Evolutionary conservation across 2,329 filamentous ascomycete genomes (phyloP), one percentile per base, ranked within the genome.

Genomic region (Aureobasidium subglaciale): DNA sequence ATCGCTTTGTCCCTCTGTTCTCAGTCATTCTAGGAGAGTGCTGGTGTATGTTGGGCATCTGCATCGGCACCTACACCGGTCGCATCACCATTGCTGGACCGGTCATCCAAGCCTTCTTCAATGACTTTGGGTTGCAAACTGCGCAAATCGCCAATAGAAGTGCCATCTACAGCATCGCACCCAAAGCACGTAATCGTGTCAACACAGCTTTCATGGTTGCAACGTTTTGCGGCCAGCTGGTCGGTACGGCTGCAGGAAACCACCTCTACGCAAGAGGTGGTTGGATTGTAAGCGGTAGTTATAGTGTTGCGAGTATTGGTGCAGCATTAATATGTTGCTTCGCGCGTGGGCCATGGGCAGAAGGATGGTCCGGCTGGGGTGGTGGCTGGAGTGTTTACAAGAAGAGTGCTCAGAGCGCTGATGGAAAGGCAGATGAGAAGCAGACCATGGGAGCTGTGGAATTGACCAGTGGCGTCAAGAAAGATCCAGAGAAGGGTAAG

Each of bases 201-300:
- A 93, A 93, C 65, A 90, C 88, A 0, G 86, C 84, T 1, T 93
- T 90, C 64, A 93, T 92, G 88, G 78, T 90, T 0, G 77, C 79
- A 7, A 83, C 81, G 0, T 92, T 92, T 63, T 82, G 79, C 25
- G 88, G 88, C 0, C 88, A 93, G 72, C 64, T 93, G 43, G 84
- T 84, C 2, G 88, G 88, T 0, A 79, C 77, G 2, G 69, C 73
- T 9, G 74, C 70, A 0, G 79, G 79, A 0, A 82, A 79, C 59
- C 71, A 75, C 41, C 67, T 84, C 11, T 85, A 81, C 64, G 78
- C 78, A 5, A 59, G 68, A 4, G 76, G 74, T 0, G 82, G 82
- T 0, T 85, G 82, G 82, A 70, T 77, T 2, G 71, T 71, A 13
- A 79, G 75, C 58, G 81, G 81, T 0, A 80, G 79, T 62, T 74